Evolutionary conservation across 129 eudicot species (phyloP).

Genomic region (Erigeron canadensis): DNA sequence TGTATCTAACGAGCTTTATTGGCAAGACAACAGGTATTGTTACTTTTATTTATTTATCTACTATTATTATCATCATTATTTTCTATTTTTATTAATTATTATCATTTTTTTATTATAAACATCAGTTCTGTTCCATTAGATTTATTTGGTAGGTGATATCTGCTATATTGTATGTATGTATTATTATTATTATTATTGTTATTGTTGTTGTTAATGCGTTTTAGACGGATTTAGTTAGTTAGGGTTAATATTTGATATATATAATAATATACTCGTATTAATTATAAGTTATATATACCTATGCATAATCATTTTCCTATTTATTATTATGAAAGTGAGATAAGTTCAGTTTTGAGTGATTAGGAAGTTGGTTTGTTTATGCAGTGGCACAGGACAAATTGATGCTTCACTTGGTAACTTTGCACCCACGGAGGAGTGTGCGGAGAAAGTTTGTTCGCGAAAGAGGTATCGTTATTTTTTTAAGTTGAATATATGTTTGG

Average conservation of each 20-base stretch:
- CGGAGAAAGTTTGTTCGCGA: conserved; percentile 47
- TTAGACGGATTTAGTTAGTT: background rate
- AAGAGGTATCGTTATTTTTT: conserved; percentile 56
- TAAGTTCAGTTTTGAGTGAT: background rate
- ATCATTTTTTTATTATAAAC: too few relatives aligned
- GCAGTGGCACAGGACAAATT: conserved; percentile 40
- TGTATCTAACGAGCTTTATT: conserved; percentile 49
- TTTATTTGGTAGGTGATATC: background rate
- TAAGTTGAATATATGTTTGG: background rate
- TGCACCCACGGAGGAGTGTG: conserved; percentile 38
- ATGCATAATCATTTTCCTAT: conserved; percentile 1
- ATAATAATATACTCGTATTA: too few relatives aligned
- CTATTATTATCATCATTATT: background rate
- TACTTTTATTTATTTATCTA: background rate
- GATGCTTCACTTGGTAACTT: conserved; percentile 49
- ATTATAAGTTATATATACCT: conserved; percentile 5
- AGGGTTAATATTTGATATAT: background rate
- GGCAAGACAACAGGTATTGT: conserved; percentile 45
- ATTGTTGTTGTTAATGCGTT: too few relatives aligned
- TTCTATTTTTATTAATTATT: background rate
- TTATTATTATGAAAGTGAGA: background rate
- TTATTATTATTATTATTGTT: background rate
- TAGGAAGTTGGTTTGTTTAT: conserved; percentile 26
- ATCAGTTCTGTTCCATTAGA: too few relatives aligned
- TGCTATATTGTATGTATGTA: background rate